Conservation (phyloP, 352 stramenopile genomes). For the Globisporangium canariense region DNA sequence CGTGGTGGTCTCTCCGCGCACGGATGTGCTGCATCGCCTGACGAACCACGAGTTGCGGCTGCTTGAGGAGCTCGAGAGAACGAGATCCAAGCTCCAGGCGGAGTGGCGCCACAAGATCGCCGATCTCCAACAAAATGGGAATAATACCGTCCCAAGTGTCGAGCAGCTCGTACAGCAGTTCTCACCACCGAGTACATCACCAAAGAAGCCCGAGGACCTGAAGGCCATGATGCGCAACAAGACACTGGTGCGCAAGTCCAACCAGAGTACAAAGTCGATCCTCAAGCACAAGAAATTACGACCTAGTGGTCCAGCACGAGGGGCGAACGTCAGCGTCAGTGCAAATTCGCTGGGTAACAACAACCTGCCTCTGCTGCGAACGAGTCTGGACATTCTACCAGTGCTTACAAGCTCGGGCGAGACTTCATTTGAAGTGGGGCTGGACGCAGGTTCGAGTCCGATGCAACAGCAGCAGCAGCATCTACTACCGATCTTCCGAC, state of each 20-base stretch:
- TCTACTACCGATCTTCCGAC: conserved; percentile 65
- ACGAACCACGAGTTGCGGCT: conserved; percentile 77
- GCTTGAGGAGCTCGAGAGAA: conserved; percentile 76
- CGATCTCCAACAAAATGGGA: conserved; percentile 37
- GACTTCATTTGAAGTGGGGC: conserved; percentile 69
- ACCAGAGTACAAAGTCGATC: conserved; percentile 39
- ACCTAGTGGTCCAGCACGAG: neutral
- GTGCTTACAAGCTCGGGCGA: conserved; percentile 68
- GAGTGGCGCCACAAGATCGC: conserved; percentile 69
- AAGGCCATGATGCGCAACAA: conserved; percentile 41
- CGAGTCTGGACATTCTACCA: conserved; percentile 57
- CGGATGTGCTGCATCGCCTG: conserved; percentile 62
- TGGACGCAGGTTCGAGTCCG: conserved; percentile 24
- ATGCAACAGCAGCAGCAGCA: conserved; percentile 17
- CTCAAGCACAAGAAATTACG: conserved; percentile 42
- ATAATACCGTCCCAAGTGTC: conserved; percentile 21
- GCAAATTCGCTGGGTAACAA: neutral
- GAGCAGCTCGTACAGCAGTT: conserved; percentile 47
- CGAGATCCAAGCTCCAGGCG: conserved; percentile 54
- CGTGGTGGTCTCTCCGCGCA: conserved; percentile 34
- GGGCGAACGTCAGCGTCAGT: neutral
- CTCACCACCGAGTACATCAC: conserved; percentile 16
- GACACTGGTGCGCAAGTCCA: conserved; percentile 38
- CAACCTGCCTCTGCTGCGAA: conserved; percentile 19
- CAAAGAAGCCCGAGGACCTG: conserved; percentile 20